Percentiles rank a stretch among this genome's conserved stretches.
phyloP scores from a whole-genome alignment of 352 stramenopile genomes.

The Pythium sukuiense region DNA sequence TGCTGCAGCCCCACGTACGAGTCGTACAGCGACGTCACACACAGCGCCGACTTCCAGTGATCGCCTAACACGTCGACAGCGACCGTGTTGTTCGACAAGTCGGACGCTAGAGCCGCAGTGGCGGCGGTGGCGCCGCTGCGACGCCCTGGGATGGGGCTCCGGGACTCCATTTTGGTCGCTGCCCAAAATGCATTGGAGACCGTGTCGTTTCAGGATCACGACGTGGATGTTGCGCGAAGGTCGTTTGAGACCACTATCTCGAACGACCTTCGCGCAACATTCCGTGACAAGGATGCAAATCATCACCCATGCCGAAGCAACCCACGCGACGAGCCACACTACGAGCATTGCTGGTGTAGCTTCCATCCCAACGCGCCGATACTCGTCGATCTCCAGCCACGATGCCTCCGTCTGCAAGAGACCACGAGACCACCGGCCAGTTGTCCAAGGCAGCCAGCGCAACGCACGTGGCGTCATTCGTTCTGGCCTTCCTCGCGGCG shows the following conservation, averaged over 20 bases:
- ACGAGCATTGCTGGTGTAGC: no score
- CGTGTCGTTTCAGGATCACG: slow-evolving; percentile 19
- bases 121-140: background rate
- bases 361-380: no score
- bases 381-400: no score
- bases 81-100: slow-evolving; percentile 24
- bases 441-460: no score
- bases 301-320: no score
- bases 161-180: background rate
- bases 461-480: background rate
- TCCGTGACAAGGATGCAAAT: no score
- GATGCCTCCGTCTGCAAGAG: no score
- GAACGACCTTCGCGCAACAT: no score
- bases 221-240: slow-evolving; percentile 15
- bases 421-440: no score
- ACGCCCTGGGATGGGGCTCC: background rate
- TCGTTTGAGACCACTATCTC: background rate
- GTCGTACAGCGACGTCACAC: slow-evolving; percentile 76
- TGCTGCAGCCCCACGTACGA: slow-evolving; percentile 64
- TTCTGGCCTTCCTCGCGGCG: background rate
- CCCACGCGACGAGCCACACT: no score
- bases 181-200: background rate
- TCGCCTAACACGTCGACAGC: slow-evolving; percentile 28
- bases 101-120: background rate
- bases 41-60: slow-evolving; percentile 75